Percentiles rank a stretch among this genome's conserved stretches.
These are phyloP conservation scores for Allium fistulosum DNA, from an alignment of 106 monocot species.

Conservation along the genomic window DNA sequence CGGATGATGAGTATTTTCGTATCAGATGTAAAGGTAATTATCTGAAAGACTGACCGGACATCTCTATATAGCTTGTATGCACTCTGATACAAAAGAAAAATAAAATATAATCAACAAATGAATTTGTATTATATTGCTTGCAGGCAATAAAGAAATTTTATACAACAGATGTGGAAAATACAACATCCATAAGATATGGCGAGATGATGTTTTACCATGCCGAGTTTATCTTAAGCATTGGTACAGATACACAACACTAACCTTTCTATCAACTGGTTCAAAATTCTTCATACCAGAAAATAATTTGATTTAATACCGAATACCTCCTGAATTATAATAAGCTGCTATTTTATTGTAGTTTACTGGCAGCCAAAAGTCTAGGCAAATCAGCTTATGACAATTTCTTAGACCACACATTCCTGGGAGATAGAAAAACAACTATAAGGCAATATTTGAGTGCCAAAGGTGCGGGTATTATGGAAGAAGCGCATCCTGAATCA, in stretches of 20 bases:
- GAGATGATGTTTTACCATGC: constrained; percentile 88
- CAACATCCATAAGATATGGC: constrained; percentile 87
- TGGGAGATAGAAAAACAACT: constrained; percentile 32
- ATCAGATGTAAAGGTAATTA: constrained; percentile 79
- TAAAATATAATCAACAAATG: no score
- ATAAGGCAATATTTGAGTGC: neutral
- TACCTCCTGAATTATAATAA: no score
- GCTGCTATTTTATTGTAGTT: constrained; percentile 27
- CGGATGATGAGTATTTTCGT: constrained; percentile 81
- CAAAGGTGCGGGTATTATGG: neutral
- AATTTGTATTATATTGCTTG: neutral
- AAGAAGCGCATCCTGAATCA: constrained; percentile 29
- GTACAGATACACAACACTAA: constrained; percentile 16
- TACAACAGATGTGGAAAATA: constrained; percentile 66
- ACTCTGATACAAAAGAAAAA: no score
- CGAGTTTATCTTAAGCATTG: constrained; percentile 91
- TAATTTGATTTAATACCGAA: no score
- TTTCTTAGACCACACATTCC: constrained; percentile 78
- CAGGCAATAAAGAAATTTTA: constrained; percentile 61
- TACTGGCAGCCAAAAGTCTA: constrained; percentile 77
- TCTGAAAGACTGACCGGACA: no score
- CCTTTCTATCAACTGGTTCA: no score
- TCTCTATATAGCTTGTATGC: no score
- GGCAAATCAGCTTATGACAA: constrained; percentile 53
- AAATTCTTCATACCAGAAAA: no score